Evolutionary conservation across 768 basidiomycete genomes (phyloP), one percentile per base, ranked within the genome.

Genomic region (Neoboletus brunneissimus): DNA sequence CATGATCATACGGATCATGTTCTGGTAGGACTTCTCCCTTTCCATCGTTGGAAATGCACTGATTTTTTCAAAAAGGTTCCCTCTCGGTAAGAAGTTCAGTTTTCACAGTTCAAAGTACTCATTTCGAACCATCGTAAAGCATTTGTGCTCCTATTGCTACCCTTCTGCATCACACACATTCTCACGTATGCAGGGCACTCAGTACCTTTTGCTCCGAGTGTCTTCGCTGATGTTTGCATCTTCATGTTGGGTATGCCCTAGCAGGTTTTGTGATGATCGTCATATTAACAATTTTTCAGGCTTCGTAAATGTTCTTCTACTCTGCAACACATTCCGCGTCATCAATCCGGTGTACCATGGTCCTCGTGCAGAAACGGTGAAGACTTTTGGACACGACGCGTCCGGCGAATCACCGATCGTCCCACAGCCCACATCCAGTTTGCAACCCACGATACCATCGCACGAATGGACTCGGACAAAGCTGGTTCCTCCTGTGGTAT

Each of bases 261-360:
- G 4, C 22, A 31, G 27, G 27, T 48, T 29, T 29, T 18, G 44
- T 27, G 15, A 37, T 18, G 20, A 44, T 38, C n/a, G 15, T 31
- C 40, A 32, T 42, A 18, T 32, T 59, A 12, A 60, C 47, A 34
- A 52, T 22, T 13, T 62, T 32, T 7, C 56, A 91, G 89, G 87
- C 42, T 61, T 84, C 27, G 81, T 82, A 23, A 85, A 90, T 62
- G 85, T 87, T 27, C 55, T 79, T 10, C 74, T 90, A n/a, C 76
- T 89, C 29, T 83, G 79, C 73, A 88, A 86, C 64, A 88, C 85
- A 11, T 81, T 88, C 65, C 80, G 83, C 11, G 77, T 87, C 49
- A 72, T 91, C 34, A 74, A 76, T 10, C 81, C 81, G 25, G 79
- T 80, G 23, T 78, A 85, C 61, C 72, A 78, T 56, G 68, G 66